Base-by-base conservation (phyloP, 78 protist genomes). In the Andalucia godoyi region DNA sequence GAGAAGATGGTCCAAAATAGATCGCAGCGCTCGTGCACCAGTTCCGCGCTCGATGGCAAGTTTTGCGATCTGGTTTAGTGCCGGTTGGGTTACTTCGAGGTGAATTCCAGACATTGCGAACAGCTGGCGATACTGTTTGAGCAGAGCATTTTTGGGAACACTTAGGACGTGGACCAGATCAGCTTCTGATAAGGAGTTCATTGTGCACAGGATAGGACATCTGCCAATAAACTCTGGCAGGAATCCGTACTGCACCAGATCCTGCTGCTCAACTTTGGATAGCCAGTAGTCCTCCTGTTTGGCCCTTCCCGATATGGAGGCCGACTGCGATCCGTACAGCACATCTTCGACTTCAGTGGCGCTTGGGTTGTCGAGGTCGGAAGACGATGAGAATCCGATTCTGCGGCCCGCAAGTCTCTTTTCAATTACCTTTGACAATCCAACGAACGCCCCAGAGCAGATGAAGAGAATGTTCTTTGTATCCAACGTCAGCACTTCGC, bases 171-270 rank as follows among this genome's bases (percentile, higher is more conserved):
- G 57, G 21, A 63, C 55, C 23, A 77, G 59, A 12, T 59, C 46
- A 4, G 0, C 25, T 43, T 39, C 51, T 8, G 15, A 1, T 10
- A 77, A 57, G 33, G 29, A 53, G 21, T 33, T 39, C 33, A 76
- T 68, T 9, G 21, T 2, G 29, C 41, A 21, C 17, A 39, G 0
- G 21, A 68, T 46, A 0, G 83, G 83, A 30, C 68, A 49, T 4
- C 83, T 71, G 21, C 83, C 83, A 7, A 77, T 40, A 23, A 77
- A 49, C 54, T 77, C 83, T 25, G 83, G 83, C 10, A 77, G 42
- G 33, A 77, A 38, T 37, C 83, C 83, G 55, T 50, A 77, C 29
- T 17, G 17, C 5, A 49, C 41, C 58, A 42, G 50, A 32, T 29
- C 43, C 2, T 12, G 47, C n/a, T 29, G 29, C 36, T 25, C 27